phyloP scores from a whole-genome alignment of 1,284 basidiomycete species.

The Grifola frondosa region DNA sequence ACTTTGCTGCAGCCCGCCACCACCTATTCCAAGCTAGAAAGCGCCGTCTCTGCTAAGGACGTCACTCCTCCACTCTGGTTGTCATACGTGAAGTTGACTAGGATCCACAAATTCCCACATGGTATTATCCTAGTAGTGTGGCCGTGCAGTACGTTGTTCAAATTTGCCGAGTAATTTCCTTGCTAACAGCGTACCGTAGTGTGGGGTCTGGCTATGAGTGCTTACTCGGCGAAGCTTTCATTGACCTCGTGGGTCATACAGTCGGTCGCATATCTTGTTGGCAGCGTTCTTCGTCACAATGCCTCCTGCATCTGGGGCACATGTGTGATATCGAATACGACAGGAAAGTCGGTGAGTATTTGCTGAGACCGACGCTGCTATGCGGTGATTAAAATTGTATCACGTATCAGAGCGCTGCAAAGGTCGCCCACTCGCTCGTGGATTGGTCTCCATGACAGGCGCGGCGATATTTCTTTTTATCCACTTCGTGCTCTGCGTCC shows the following conservation, averaged over 20 bases:
- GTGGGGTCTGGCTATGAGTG: slow-evolving; percentile 5
- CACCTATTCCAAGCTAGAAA: too few relatives aligned
- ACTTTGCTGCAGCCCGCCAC: too few relatives aligned
- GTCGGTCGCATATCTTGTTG: not conserved
- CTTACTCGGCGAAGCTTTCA: not conserved
- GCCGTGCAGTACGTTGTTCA: slow-evolving; percentile 8
- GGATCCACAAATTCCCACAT: slow-evolving; percentile 12
- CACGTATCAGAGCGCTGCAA: slow-evolving; percentile 38
- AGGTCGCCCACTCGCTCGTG: slow-evolving; percentile 39
- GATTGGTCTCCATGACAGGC: slow-evolving; percentile 35
- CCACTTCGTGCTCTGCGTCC: slow-evolving; percentile 37
- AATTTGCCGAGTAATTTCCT: not conserved
- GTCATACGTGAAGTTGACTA: slow-evolving; percentile 11
- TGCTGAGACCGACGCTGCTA: too few relatives aligned
- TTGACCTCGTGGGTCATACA: not conserved
- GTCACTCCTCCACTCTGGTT: too few relatives aligned
- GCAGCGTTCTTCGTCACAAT: slow-evolving; percentile 10
- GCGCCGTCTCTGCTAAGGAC: too few relatives aligned
- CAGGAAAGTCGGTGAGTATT: slow-evolving; percentile 22
- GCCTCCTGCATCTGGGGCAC: slow-evolving; percentile 19
- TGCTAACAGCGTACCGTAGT: too few relatives aligned
- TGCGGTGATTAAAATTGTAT: too few relatives aligned
- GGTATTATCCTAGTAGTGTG: slow-evolving; percentile 10
- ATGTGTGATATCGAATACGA: slow-evolving; percentile 27
- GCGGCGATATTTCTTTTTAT: slow-evolving; percentile 38